Percentiles rank a stretch among this genome's conserved stretches.
Conservation (phyloP, 148 eudicot species). For the Rhododendron ferrugineum region DNA sequence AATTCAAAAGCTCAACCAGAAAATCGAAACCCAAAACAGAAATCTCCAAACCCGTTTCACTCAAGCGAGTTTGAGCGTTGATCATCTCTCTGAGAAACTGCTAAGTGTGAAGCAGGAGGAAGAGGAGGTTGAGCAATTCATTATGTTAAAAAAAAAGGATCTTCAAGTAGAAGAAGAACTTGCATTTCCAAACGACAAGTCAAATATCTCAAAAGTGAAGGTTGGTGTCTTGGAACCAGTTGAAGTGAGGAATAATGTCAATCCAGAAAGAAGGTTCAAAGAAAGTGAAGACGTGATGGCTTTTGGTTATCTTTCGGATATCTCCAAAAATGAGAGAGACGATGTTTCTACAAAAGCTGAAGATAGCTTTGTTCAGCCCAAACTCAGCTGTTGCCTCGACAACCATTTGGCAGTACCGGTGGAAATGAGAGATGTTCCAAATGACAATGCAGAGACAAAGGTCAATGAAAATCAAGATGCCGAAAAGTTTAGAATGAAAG, state of each 20-base stretch:
- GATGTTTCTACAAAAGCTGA: neutral
- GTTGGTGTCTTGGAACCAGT: neutral
- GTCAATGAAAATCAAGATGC: neutral
- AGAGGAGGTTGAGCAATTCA: conserved; percentile 23
- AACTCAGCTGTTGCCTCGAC: neutral
- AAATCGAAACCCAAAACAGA: conserved; percentile 31
- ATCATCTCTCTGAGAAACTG: conserved; percentile 53
- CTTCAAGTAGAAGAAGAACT: neutral
- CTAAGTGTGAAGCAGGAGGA: conserved; percentile 45
- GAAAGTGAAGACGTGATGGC: neutral
- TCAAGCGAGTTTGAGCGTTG: conserved; percentile 46
- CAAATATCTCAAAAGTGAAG: neutral
- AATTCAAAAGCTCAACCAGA: conserved; percentile 38
- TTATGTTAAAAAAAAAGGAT: conserved; percentile 17
- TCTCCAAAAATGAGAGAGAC: neutral
- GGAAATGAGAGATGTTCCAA: neutral
- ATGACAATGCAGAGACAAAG: neutral
- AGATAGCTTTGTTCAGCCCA: neutral
- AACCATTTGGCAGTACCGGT: neutral
- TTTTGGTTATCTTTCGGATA: neutral
- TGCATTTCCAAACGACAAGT: neutral
- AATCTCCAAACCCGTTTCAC: conserved; percentile 31
- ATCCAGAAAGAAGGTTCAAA: neutral
- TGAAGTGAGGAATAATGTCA: neutral
- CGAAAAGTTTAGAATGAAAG: neutral